Conservation (phyloP, 2,329 filamentous ascomycete genomes). For the Tolypocladium ovalisporum region DNA sequence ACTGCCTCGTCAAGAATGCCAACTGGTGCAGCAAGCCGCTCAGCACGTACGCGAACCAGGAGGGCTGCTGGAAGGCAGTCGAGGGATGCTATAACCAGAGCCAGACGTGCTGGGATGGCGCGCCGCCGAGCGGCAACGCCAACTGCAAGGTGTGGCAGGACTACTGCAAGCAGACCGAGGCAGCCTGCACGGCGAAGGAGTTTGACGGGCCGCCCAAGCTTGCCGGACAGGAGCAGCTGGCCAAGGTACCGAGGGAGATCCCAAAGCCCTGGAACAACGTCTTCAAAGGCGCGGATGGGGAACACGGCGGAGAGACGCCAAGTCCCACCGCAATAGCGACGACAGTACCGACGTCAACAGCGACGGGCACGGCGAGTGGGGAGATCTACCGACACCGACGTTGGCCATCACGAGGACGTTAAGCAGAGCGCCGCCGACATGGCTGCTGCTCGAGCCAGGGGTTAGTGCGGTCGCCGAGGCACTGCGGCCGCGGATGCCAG, state of each 20-base stretch:
- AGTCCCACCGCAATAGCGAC: too few species aligned
- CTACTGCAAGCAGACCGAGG: constrained; percentile 44
- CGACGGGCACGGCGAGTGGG: too few species aligned
- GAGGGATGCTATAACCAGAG: constrained; percentile 48
- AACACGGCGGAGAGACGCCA: constrained; percentile 28
- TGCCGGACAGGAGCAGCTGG: constrained; percentile 21
- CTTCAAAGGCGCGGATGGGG: constrained; percentile 26
- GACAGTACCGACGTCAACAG: too few species aligned
- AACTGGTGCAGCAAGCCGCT: too few species aligned
- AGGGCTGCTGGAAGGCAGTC: constrained; percentile 48
- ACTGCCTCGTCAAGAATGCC: too few species aligned
- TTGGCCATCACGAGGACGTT: too few species aligned
- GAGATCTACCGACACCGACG: too few species aligned
- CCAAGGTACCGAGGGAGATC: constrained; percentile 19
- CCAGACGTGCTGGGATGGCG: constrained; percentile 45
- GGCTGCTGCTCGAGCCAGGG: constrained; percentile 31
- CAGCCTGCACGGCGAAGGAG: constrained; percentile 27
- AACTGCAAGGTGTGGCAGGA: constrained; percentile 52
- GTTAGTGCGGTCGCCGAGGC: constrained; percentile 24
- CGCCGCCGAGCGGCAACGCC: constrained; percentile 45
- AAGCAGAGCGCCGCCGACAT: too few species aligned
- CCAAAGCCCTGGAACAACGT: constrained; percentile 24
- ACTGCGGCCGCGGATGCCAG: constrained; percentile 27
- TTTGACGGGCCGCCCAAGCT: constrained; percentile 38
- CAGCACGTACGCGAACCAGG: constrained; percentile 44